Conservation (phyloP, 805 yeast species). For the Pichia pseudocactophila region DNA sequence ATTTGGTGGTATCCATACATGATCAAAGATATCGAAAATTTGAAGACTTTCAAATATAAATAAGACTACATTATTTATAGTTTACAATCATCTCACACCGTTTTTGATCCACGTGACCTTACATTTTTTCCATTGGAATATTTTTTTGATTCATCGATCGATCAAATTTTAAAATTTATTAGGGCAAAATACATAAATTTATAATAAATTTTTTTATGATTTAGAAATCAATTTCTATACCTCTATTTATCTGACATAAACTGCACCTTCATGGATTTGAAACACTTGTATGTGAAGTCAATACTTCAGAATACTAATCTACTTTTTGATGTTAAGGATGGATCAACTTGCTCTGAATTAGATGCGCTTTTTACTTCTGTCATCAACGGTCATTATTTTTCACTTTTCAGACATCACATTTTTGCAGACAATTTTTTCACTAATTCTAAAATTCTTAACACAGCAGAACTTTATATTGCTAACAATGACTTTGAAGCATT, state of each 20-base stretch:
- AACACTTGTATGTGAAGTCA: slow-evolving; percentile 12
- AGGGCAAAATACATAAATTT: too few relatives aligned
- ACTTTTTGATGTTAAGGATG: slow-evolving; percentile 1
- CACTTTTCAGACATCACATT: slow-evolving; percentile 9
- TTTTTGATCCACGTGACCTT: neutral
- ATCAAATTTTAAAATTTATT: too few relatives aligned
- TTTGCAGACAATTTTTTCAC: slow-evolving; percentile 13
- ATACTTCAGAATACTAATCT: slow-evolving; percentile 13
- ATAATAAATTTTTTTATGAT: too few relatives aligned
- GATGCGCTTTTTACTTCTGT: slow-evolving; percentile 5
- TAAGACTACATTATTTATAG: neutral
- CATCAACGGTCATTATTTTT: slow-evolving; percentile 24
- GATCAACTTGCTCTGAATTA: neutral
- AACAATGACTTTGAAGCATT: neutral
- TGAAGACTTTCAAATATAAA: slow-evolving; percentile 24
- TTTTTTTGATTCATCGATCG: too few relatives aligned
- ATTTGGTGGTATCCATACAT: slow-evolving; percentile 61
- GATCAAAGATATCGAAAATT: slow-evolving; percentile 34
- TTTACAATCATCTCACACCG: neutral
- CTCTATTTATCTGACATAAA: too few relatives aligned
- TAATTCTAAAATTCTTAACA: slow-evolving; percentile 3
- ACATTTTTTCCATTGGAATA: neutral
- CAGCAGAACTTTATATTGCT: slow-evolving; percentile 4
- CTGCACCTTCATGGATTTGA: neutral
- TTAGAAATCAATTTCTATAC: too few relatives aligned